Evolutionary conservation across 1,284 basidiomycete species (phyloP).

Genomic region (Malassezia caprae): DNA sequence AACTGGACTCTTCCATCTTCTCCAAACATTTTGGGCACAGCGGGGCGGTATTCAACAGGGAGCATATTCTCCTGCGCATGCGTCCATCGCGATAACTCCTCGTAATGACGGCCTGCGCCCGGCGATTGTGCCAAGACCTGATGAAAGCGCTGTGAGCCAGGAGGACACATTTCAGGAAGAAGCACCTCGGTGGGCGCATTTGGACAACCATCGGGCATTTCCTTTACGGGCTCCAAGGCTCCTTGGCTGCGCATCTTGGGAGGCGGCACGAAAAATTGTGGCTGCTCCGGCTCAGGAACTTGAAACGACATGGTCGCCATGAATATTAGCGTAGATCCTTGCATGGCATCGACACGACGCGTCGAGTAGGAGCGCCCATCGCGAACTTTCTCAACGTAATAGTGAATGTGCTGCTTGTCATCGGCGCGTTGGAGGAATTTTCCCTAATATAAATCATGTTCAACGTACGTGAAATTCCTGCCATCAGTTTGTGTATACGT

Average conservation of each 20-base stretch:
- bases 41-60: constrained; percentile 16
- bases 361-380: constrained; percentile 44
- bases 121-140: constrained; percentile 18
- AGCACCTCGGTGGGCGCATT: constrained; percentile 17
- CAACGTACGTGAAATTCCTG: constrained; percentile 12
- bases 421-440: constrained; percentile 39
- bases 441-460: constrained; percentile 20
- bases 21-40: constrained; percentile 40
- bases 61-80: constrained; percentile 20
- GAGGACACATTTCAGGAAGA: constrained; percentile 21
- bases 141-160: constrained; percentile 31
- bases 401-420: constrained; percentile 31
- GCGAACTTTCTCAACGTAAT: constrained; percentile 34
- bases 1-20: constrained; percentile 28
- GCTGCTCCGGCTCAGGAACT: constrained; percentile 33
- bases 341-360: constrained; percentile 35
- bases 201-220: constrained; percentile 20
- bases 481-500: not conserved
- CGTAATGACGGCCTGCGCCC: constrained; percentile 18
- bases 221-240: constrained; percentile 4
- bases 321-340: constrained; percentile 33
- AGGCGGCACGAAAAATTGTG: constrained; percentile 32
- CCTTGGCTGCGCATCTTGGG: constrained; percentile 23
- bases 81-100: constrained; percentile 26
- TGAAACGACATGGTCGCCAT: constrained; percentile 41